Evolutionary conservation across 2,329 filamentous ascomycete species (phyloP).

Genomic region (Cercospora nicotianae): DNA sequence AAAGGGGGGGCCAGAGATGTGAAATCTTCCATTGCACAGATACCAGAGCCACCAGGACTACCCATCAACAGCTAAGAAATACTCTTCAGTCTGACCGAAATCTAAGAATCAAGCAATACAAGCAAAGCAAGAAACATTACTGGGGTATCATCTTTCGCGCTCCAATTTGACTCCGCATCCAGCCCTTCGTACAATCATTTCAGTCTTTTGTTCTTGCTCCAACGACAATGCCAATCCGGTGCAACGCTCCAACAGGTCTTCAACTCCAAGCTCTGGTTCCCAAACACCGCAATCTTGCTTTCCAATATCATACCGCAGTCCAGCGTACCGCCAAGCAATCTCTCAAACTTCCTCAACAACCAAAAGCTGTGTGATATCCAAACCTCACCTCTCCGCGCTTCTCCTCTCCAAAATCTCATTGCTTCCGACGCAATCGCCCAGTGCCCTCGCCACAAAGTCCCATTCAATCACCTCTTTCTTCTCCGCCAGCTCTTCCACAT

Average conservation of each 20-base stretch:
- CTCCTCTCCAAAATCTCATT: constrained; percentile 17
- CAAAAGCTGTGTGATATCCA: too few species aligned
- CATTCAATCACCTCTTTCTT: constrained; percentile 16
- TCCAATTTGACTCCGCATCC: background rate
- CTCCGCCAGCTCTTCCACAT: constrained; percentile 12
- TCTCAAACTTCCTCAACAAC: too few species aligned
- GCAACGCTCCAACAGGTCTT: background rate
- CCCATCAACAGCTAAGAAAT: background rate
- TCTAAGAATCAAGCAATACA: background rate
- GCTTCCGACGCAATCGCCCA: constrained; percentile 27
- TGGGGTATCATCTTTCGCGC: background rate
- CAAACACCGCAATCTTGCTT: background rate
- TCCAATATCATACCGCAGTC: too few species aligned
- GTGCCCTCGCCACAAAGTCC: constrained; percentile 27
- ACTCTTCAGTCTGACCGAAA: background rate
- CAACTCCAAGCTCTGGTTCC: background rate
- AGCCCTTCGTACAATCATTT: background rate
- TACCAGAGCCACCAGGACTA: background rate
- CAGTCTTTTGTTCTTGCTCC: background rate
- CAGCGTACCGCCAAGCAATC: too few species aligned
- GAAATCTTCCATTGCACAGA: background rate
- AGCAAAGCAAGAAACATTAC: background rate
- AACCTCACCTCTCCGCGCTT: background rate
- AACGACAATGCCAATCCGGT: background rate
- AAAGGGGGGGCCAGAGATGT: background rate